These are phyloP conservation scores for Pyrenophora tritici-repentis DNA, from an alignment of 2,329 filamentous ascomycete species.

Conservation along the genomic window DNA sequence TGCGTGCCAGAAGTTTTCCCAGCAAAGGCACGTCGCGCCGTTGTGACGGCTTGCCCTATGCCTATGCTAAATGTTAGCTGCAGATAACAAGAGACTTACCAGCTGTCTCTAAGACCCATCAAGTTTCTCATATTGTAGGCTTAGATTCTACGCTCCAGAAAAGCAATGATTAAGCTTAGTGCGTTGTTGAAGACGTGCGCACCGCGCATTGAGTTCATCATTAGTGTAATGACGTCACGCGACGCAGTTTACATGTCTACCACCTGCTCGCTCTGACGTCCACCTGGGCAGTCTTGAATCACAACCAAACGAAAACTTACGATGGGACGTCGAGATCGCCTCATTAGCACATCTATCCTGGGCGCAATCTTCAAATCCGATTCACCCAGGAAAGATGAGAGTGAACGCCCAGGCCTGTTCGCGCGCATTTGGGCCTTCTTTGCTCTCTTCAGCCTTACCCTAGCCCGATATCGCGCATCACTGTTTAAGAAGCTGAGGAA, in stretches of 20 bases:
- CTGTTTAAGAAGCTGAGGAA: constrained; percentile 59
- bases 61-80: constrained; percentile 8
- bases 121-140: background rate
- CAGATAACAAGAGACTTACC: constrained; percentile 2
- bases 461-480: constrained; percentile 54
- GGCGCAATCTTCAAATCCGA: constrained; percentile 42
- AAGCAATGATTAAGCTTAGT: background rate
- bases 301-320: constrained; percentile 8
- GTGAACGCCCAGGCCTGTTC: constrained; percentile 41
- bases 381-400: constrained; percentile 21
- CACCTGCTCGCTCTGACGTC: constrained; percentile 1
- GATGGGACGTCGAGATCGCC: constrained; percentile 45
- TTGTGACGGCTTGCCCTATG: background rate
- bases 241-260: constrained; percentile 3
- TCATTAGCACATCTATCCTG: constrained; percentile 46
- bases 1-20: background rate
- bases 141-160: background rate
- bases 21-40: background rate
- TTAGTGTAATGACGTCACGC: constrained; percentile 18
- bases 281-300: constrained; percentile 1
- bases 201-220: background rate
- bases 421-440: constrained; percentile 60
- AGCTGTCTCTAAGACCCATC: constrained; percentile 1
- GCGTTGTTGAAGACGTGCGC: background rate
- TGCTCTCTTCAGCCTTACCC: constrained; percentile 56